A percentile compares a stretch with the other conserved stretches of the same genome.
Conservation (phyloP, 169 alveolate genomes). For the Pseudocohnilembus persalinus region DNA sequence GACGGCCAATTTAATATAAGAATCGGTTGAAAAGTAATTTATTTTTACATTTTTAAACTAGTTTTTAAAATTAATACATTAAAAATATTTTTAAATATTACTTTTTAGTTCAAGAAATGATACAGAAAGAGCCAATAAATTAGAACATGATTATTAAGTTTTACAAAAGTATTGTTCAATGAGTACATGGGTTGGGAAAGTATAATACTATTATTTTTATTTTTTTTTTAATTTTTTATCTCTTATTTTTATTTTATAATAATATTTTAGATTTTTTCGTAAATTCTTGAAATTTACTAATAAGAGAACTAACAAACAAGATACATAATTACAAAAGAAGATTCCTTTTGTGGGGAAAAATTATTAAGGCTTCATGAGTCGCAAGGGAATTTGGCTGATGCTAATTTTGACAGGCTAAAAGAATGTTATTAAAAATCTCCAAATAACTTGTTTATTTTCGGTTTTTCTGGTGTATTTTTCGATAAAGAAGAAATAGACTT, state of each 20-base stretch:
- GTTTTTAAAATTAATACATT: too few relatives aligned
- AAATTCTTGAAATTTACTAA: background rate
- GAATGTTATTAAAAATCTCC: background rate
- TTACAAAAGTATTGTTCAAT: background rate
- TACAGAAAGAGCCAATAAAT: too few relatives aligned
- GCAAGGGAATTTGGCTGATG: background rate
- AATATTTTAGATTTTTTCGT: background rate
- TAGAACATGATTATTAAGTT: background rate
- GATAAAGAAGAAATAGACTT: background rate
- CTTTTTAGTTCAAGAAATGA: background rate
- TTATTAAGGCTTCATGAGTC: background rate
- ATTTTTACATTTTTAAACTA: too few relatives aligned
- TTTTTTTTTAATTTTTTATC: background rate
- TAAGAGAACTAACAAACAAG: background rate
- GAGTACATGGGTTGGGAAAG: background rate
- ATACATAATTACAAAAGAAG: background rate
- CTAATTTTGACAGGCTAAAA: background rate
- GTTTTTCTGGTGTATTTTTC: constrained; percentile 19
- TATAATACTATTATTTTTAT: too few relatives aligned
- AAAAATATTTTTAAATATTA: too few relatives aligned
- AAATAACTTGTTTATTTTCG: constrained; percentile 19
- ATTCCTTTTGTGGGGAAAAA: background rate
- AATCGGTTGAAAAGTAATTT: background rate
- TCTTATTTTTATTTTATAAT: background rate
- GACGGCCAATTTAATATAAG: background rate